phyloP scores from a whole-genome alignment of 2,329 filamentous ascomycete species.

The Beauveria brongniartii region DNA sequence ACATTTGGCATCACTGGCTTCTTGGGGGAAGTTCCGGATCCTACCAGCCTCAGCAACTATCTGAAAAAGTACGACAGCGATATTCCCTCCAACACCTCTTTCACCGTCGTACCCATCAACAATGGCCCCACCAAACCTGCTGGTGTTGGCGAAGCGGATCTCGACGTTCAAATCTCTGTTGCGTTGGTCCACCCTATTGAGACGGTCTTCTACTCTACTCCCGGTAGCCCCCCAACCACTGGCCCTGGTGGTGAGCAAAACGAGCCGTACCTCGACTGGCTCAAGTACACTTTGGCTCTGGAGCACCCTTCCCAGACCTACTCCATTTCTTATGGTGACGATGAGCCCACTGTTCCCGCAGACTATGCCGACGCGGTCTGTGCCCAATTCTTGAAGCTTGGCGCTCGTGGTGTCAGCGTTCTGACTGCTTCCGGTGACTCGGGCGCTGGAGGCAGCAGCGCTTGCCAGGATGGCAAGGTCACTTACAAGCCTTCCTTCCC shows the following conservation, averaged over 20 bases:
- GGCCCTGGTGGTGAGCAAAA: not conserved
- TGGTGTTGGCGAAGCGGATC: conserved; percentile 8
- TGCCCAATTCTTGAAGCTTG: conserved; percentile 10
- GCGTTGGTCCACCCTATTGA: conserved; percentile 4
- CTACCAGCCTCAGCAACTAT: conserved; percentile 2
- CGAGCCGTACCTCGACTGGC: conserved; percentile 12
- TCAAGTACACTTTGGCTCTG: conserved; percentile 6
- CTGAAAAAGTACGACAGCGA: conserved; percentile 2
- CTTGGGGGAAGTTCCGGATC: conserved; percentile 1
- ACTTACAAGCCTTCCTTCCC: conserved; percentile 4
- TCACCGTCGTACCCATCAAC: conserved; percentile 1
- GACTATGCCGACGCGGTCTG: conserved; percentile 10
- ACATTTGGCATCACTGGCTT: conserved; percentile 8
- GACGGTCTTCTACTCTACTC: conserved; percentile 9
- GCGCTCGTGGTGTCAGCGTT: conserved; percentile 7
- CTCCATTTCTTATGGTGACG: conserved; percentile 9
- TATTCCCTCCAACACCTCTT: not conserved
- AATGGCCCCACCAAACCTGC: not conserved
- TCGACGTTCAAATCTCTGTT: conserved; percentile 10
- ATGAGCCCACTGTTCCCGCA: conserved; percentile 1
- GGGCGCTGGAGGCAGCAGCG: not conserved
- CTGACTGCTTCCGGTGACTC: conserved; percentile 7
- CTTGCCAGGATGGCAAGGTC: not conserved
- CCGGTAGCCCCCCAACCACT: not conserved
- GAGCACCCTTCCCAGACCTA: conserved; percentile 9